Evolutionary conservation across 1,284 basidiomycete species (phyloP), one percentile per base, ranked within the genome.

Genomic region (Melampsora medusae): DNA sequence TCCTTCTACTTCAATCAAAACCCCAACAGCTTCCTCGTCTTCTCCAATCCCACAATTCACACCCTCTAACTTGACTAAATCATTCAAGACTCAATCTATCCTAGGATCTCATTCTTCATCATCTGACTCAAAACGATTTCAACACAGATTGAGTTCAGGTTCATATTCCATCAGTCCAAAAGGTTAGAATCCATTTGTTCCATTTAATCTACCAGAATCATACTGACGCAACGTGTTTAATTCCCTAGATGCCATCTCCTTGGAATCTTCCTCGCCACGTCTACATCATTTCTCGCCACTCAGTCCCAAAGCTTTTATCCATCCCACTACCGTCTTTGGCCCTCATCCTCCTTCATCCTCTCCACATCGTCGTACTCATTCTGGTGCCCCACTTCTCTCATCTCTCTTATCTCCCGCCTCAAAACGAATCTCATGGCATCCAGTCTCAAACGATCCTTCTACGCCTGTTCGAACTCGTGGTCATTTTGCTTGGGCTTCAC

Each of bases 291-390:
- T 62, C 28, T 62, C 60, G 10, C 60, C 60, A 28, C 33, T 62
- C 60, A 62, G 33, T 19, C 60, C 60, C 19, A 56, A 56, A 56
- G n/a, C n/a, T 56, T 28, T 28, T 12, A 22, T 28, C 17, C 53
- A 56, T 56, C 53, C 33, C 1, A 31, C 10, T 16, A 62, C 19
- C 16, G 60, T 62, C 53, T 6, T 56, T 56, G 53, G n/a, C 6
- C 53, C 28, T 56, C 60, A 33, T 35, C 17, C 60, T 31, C 28
- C 60, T 17, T 31, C 33, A 19, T 62, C 60, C 2, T 62, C 60
- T 28, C 33, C 60, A 22, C 25, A 62, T 62, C 60, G 28, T 31
- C 60, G 33, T 62, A 28, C 60, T 62, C 60, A 62, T 17, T 35
- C 60, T 35, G 33, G 25, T 4, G 17, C 17, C 1, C 33, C 33